These are phyloP conservation scores for Aspergillus calidoustus DNA, from an alignment of 2,329 filamentous ascomycete species.

Conservation along the genomic window DNA sequence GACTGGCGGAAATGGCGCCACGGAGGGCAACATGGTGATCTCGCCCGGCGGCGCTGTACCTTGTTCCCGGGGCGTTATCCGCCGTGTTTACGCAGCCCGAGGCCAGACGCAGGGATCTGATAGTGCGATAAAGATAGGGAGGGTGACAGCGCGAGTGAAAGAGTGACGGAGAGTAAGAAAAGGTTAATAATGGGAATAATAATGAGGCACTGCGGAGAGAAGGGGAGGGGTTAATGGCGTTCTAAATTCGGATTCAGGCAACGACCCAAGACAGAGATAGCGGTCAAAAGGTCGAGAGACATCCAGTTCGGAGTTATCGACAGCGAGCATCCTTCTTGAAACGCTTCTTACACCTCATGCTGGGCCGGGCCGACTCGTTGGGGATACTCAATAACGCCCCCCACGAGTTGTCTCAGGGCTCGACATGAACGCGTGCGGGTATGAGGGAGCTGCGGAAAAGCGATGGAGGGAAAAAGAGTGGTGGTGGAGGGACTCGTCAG, in stretches of 20 bases:
- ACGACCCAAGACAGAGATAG: slow-evolving; percentile 23
- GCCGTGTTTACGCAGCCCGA: not conserved
- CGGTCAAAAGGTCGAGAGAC: slow-evolving; percentile 28
- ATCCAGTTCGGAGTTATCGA: slow-evolving; percentile 34
- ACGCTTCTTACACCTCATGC: slow-evolving; percentile 52
- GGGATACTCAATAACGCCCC: slow-evolving; percentile 35
- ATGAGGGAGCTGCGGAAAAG: slow-evolving; percentile 23
- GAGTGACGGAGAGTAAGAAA: slow-evolving; percentile 16
- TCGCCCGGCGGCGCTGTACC: slow-evolving; percentile 11
- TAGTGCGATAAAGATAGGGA: not conserved
- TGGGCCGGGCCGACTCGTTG: slow-evolving; percentile 35
- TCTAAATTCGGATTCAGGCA: slow-evolving; percentile 19
- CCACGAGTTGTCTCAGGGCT: slow-evolving; percentile 29
- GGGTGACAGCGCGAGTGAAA: slow-evolving; percentile 4
- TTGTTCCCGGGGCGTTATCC: slow-evolving; percentile 19
- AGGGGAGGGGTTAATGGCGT: not conserved
- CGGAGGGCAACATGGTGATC: slow-evolving; percentile 54
- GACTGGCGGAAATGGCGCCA: slow-evolving; percentile 49
- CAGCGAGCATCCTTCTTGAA: slow-evolving; percentile 48
- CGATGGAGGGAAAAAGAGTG: slow-evolving; percentile 14
- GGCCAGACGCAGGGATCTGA: slow-evolving; percentile 5
- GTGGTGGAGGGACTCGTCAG: slow-evolving; percentile 13
- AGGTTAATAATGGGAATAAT: slow-evolving; percentile 21
- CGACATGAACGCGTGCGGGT: slow-evolving; percentile 34
- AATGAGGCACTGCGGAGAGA: slow-evolving; percentile 12